Conservation (phyloP, 495 filamentous ascomycete genomes). For the Talaromyces thailandensis region DNA sequence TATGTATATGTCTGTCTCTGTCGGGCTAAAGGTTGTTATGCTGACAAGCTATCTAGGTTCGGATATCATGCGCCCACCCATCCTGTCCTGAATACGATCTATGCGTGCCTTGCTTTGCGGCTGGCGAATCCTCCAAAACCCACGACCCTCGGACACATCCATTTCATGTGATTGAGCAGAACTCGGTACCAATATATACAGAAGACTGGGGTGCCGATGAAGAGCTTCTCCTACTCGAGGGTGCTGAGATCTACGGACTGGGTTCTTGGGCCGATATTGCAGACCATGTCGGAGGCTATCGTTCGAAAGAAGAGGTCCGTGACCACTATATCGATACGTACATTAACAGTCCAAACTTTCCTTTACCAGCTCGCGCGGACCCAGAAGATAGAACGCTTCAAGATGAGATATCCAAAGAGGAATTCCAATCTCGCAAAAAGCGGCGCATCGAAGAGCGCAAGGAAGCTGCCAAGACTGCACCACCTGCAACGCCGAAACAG, state of each 20-base stretch:
- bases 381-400: slow-evolving; percentile 70
- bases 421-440: slow-evolving; percentile 92
- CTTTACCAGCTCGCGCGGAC: slow-evolving; percentile 73
- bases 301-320: slow-evolving; percentile 87
- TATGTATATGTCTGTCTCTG: slow-evolving; percentile 32
- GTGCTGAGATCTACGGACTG: slow-evolving; percentile 93
- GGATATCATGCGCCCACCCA: slow-evolving; percentile 79
- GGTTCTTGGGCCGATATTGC: slow-evolving; percentile 98
- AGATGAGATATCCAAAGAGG: slow-evolving; percentile 73
- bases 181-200: slow-evolving; percentile 93
- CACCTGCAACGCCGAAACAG: slow-evolving; percentile 79
- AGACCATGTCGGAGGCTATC: slow-evolving; percentile 93
- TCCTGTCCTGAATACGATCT: slow-evolving; percentile 91
- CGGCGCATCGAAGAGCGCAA: slow-evolving; percentile 86
- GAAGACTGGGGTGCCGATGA: slow-evolving; percentile 97
- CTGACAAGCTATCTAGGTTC: slow-evolving; percentile 50
- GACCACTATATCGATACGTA: slow-evolving; percentile 90
- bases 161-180: slow-evolving; percentile 93
- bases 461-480: slow-evolving; percentile 75
- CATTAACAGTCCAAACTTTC: slow-evolving; percentile 72
- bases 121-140: slow-evolving; percentile 62
- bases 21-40: neutral
- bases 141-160: slow-evolving; percentile 81
- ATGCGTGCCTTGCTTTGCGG: slow-evolving; percentile 89
- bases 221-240: slow-evolving; percentile 84